These are phyloP conservation scores for Stagonosporopsis vannaccii DNA, from an alignment of 2,329 filamentous ascomycete species.

Conservation along the genomic window DNA sequence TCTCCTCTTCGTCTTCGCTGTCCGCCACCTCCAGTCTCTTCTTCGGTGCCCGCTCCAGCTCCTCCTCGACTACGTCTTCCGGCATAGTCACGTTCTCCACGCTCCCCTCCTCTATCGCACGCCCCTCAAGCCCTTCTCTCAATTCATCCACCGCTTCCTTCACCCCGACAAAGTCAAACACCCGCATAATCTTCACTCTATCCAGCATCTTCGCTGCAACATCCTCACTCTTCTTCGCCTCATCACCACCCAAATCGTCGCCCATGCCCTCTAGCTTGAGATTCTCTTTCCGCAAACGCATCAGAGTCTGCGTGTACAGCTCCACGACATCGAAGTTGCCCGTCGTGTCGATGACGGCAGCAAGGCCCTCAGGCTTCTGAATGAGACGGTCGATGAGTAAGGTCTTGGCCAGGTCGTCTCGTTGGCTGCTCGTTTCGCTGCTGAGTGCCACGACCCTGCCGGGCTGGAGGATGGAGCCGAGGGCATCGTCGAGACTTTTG, in stretches of 20 bases:
- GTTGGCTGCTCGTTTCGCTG: background rate
- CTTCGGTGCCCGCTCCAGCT: background rate
- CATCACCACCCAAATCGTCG: background rate
- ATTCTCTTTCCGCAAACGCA: background rate
- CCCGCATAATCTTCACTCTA: constrained; percentile 57
- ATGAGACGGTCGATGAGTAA: constrained; percentile 52
- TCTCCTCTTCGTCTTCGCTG: constrained; percentile 46
- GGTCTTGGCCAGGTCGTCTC: constrained; percentile 21
- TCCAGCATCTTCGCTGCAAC: constrained; percentile 44
- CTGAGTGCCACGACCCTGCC: constrained; percentile 1
- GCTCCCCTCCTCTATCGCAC: background rate
- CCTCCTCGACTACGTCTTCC: background rate
- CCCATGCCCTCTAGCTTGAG: too few relatives aligned
- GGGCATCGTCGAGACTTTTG: background rate
- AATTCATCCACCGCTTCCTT: constrained; percentile 57
- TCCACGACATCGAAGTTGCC: constrained; percentile 55
- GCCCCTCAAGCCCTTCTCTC: constrained; percentile 43
- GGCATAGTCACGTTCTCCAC: constrained; percentile 8
- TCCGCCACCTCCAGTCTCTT: constrained; percentile 42
- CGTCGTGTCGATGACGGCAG: constrained; percentile 56
- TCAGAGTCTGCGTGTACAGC: constrained; percentile 29
- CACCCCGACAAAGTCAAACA: constrained; percentile 59
- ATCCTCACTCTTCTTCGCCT: background rate
- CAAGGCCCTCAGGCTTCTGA: constrained; percentile 29
- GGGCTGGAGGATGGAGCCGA: background rate